A percentile compares a stretch with the other conserved stretches of the same genome.
phyloP scores from a whole-genome alignment of 768 basidiomycete species.

The Boletus insuetus region DNA sequence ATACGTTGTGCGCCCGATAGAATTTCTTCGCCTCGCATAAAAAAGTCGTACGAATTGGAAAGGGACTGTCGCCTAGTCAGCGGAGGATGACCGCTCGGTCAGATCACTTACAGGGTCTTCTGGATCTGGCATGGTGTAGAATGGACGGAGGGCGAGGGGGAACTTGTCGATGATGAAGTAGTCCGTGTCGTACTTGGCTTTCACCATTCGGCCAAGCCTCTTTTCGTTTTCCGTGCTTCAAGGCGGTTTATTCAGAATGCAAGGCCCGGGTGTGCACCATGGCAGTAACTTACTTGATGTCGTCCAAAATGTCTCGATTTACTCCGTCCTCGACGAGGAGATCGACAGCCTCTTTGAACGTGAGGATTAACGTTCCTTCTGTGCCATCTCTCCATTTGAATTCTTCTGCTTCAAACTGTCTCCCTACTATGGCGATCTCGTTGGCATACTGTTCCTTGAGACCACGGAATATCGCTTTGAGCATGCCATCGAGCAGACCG shows the following conservation, averaged over 20 bases:
- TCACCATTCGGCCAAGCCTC: slow-evolving; percentile 84
- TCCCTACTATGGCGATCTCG: slow-evolving; percentile 79
- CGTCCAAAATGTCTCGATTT: slow-evolving; percentile 72
- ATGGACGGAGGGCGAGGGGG: slow-evolving; percentile 91
- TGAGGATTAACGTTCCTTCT: slow-evolving; percentile 78
- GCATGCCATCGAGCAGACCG: slow-evolving; percentile 84
- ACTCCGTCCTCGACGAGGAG: slow-evolving; percentile 86
- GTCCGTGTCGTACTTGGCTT: slow-evolving; percentile 93
- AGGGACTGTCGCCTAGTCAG: slow-evolving; percentile 51
- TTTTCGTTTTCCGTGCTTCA: slow-evolving; percentile 93
- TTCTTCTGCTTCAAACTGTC: slow-evolving; percentile 93
- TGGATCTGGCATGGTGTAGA: slow-evolving; percentile 99
- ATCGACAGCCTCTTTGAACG: slow-evolving; percentile 85
- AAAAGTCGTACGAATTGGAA: slow-evolving; percentile 99
- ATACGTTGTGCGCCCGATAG: slow-evolving; percentile 97
- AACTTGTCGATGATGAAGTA: slow-evolving; percentile 99
- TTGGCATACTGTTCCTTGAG: slow-evolving; percentile 71
- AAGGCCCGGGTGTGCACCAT: background rate
- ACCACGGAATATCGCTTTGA: slow-evolving; percentile 83
- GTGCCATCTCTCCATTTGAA: slow-evolving; percentile 79
- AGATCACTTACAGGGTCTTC: slow-evolving; percentile 66
- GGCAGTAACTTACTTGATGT: slow-evolving; percentile 68
- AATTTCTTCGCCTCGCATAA: slow-evolving; percentile 99
- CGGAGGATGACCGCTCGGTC: background rate
- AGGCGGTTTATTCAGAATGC: slow-evolving; percentile 1